Evolutionary conservation across 192 early-diverging fungal genomes (phyloP).

Genomic region (Haplosporangium gracile): DNA sequence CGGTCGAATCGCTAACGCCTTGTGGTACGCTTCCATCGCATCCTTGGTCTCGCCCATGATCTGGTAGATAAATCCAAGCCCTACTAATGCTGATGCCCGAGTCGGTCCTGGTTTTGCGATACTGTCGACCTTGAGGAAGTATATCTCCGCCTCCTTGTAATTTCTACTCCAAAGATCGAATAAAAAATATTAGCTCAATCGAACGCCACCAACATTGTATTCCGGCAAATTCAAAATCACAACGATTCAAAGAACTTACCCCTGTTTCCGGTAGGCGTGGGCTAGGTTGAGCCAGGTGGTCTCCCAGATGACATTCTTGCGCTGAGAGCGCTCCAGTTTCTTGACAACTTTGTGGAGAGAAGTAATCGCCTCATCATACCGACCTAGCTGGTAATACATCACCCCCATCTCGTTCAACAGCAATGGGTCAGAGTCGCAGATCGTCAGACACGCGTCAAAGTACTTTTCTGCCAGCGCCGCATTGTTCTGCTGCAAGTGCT

Average conservation of each 20-base stretch:
- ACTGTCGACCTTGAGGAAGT: conserved; percentile 32
- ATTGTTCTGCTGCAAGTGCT: conserved; percentile 73
- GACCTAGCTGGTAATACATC: conserved; percentile 60
- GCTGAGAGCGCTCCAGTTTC: conserved; percentile 61
- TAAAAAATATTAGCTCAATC: background rate
- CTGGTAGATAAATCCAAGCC: conserved; percentile 72
- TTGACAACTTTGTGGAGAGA: conserved; percentile 67
- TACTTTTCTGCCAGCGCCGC: conserved; percentile 72
- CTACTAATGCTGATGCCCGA: conserved; percentile 59
- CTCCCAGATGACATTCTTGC: conserved; percentile 69
- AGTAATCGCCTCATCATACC: conserved; percentile 66
- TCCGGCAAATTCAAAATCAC: background rate
- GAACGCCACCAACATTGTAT: no score
- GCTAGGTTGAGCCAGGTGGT: conserved; percentile 76
- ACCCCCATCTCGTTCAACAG: conserved; percentile 82
- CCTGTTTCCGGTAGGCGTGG: conserved; percentile 71
- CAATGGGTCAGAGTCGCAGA: conserved; percentile 74
- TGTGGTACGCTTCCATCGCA: conserved; percentile 71
- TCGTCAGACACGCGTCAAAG: conserved; percentile 60
- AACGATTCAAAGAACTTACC: conserved; percentile 54
- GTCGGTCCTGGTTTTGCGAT: conserved; percentile 26
- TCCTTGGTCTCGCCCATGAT: conserved; percentile 60
- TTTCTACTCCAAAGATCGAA: conserved; percentile 15
- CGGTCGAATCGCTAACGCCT: conserved; percentile 54
- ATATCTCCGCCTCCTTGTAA: conserved; percentile 32